Evolutionary conservation across 163 green algal species (phyloP).

Genomic region (Chloromonas sp.): DNA sequence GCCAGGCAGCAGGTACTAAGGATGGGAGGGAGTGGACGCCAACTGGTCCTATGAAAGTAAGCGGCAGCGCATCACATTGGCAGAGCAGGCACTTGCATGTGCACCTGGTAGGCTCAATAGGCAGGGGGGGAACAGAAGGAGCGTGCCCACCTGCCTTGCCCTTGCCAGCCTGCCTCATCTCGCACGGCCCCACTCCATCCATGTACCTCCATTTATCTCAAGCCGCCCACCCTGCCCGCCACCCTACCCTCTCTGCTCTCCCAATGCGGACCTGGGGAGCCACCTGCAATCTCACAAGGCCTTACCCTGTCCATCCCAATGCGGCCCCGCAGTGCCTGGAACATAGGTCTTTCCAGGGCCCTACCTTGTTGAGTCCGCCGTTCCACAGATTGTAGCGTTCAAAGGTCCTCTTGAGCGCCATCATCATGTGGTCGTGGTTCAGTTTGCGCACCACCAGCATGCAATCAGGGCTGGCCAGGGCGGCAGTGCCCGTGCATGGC

Average conservation of each 20-base stretch:
- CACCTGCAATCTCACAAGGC: too few relatives aligned
- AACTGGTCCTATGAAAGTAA: too few relatives aligned
- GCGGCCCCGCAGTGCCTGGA: too few relatives aligned
- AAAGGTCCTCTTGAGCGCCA: slow-evolving; percentile 31
- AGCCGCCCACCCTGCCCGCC: too few relatives aligned
- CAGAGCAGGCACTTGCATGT: background rate
- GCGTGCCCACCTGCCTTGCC: background rate
- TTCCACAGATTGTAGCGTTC: slow-evolving; percentile 35
- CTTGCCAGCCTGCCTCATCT: background rate
- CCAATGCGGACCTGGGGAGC: too few relatives aligned
- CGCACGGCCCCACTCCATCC: too few relatives aligned
- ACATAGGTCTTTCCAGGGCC: background rate
- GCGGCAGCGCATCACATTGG: too few relatives aligned
- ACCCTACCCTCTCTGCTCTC: too few relatives aligned
- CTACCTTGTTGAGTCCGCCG: slow-evolving; percentile 19
- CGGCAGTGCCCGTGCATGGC: background rate
- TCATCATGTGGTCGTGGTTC: slow-evolving; percentile 29
- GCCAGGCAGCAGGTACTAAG: background rate
- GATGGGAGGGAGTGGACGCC: background rate
- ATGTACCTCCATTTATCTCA: too few relatives aligned
- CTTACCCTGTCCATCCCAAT: too few relatives aligned
- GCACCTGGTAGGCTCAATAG: background rate
- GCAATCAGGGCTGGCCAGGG: background rate
- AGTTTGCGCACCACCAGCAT: slow-evolving; percentile 15
- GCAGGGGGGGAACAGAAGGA: background rate